phyloP scores from a whole-genome alignment of 805 yeast species.

The Ogataea henricii region DNA sequence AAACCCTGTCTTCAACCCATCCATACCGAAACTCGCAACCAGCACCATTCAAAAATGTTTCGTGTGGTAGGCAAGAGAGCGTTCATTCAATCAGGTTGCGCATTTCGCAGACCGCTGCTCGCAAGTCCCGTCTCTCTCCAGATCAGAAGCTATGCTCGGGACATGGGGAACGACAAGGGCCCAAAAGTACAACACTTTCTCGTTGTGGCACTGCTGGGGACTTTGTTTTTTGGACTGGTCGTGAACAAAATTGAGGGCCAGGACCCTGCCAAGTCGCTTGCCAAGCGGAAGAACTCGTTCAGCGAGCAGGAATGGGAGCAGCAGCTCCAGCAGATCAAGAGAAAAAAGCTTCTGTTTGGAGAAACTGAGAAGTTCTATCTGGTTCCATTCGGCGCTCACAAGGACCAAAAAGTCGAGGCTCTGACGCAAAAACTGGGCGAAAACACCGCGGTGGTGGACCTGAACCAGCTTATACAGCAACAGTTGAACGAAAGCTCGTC shows the following conservation, averaged over 20 bases:
- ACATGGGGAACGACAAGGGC: slow-evolving; percentile 28
- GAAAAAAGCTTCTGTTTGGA: slow-evolving; percentile 33
- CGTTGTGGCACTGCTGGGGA: slow-evolving; percentile 46
- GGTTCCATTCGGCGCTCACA: slow-evolving; percentile 31
- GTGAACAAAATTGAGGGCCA: slow-evolving; percentile 35
- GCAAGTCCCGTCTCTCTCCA: neutral
- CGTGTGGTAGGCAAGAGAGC: neutral
- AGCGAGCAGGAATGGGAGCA: slow-evolving; percentile 50
- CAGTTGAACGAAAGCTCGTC: slow-evolving; percentile 44
- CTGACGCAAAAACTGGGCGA: slow-evolving; percentile 17
- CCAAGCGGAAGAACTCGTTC: slow-evolving; percentile 41
- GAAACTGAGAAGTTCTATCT: slow-evolving; percentile 28
- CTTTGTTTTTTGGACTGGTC: slow-evolving; percentile 40
- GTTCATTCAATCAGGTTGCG: neutral
- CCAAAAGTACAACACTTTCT: slow-evolving; percentile 44
- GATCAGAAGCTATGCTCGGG: slow-evolving; percentile 16
- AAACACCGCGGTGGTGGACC: slow-evolving; percentile 48
- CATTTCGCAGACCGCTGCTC: neutral
- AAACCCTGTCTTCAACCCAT: neutral
- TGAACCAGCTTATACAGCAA: slow-evolving; percentile 46
- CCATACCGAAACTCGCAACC: neutral
- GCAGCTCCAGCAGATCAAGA: slow-evolving; percentile 37
- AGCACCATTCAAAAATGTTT: neutral
- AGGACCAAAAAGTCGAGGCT: slow-evolving; percentile 16
- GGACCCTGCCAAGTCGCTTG: slow-evolving; percentile 32